A percentile compares a stretch with the other conserved stretches of the same genome.
phyloP scores from a whole-genome alignment of 495 filamentous ascomycete genomes.

The Hypomontagnella submonticulosa region DNA sequence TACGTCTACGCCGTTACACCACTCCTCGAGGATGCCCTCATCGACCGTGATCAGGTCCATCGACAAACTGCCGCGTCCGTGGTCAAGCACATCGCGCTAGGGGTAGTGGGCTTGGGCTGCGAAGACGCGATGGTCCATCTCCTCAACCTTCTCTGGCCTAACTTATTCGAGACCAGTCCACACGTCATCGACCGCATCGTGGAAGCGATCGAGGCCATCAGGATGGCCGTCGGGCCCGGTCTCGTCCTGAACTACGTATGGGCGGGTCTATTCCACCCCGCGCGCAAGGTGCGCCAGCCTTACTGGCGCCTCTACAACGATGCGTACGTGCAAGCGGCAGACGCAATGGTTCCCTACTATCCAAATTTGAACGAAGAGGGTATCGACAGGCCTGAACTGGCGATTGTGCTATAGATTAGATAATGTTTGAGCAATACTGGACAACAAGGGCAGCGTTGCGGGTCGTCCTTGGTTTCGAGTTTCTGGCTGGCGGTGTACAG shows the following conservation, averaged over 20 bases:
- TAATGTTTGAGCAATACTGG: background rate
- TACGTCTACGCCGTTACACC: conserved; percentile 99
- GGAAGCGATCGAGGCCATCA: conserved; percentile 95
- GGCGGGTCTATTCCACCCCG: conserved; percentile 97
- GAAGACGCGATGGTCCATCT: conserved; percentile 99
- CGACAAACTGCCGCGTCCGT: conserved; percentile 95
- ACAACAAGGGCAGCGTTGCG: background rate
- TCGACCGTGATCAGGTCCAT: conserved; percentile 98
- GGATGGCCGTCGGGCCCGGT: conserved; percentile 92
- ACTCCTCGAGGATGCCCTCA: conserved; percentile 96
- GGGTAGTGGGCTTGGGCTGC: conserved; percentile 95
- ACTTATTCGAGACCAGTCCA: conserved; percentile 97
- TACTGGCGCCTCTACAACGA: conserved; percentile 98
- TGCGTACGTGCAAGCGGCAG: conserved; percentile 92
- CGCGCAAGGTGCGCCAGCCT: conserved; percentile 89
- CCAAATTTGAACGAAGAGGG: conserved; percentile 82
- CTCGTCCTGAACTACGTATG: conserved; percentile 96
- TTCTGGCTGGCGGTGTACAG: conserved; percentile 28
- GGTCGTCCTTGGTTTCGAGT: conserved; percentile 16
- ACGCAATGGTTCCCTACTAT: conserved; percentile 96
- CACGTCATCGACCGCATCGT: conserved; percentile 99
- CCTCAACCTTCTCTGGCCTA: conserved; percentile 94
- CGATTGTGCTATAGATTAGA: conserved; percentile 78
- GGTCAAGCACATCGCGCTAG: conserved; percentile 96
- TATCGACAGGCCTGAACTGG: conserved; percentile 78